Evolutionary conservation across 768 basidiomycete genomes (phyloP).

Genomic region (Rhodotorula kratochvilovae): DNA sequence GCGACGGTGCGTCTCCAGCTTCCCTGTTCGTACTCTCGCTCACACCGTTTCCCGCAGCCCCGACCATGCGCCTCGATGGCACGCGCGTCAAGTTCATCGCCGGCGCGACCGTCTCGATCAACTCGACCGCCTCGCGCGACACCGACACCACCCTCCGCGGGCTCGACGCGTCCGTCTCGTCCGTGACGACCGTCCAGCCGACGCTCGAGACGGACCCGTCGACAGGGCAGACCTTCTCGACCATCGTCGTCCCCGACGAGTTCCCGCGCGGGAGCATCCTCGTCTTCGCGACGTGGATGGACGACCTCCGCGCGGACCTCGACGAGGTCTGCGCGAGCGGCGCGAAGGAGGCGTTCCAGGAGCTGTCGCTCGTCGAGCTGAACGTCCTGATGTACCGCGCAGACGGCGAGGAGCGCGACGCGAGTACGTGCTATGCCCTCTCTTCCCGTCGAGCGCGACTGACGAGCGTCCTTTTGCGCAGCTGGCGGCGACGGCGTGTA

Average conservation of each 20-base stretch:
- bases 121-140: slow-evolving; percentile 55
- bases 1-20: slow-evolving; percentile 56
- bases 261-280: slow-evolving; percentile 97
- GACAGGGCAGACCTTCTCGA: slow-evolving; percentile 56
- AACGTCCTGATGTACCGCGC: slow-evolving; percentile 81
- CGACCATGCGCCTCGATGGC: slow-evolving; percentile 74
- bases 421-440: slow-evolving; percentile 46
- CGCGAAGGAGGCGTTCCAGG: slow-evolving; percentile 66
- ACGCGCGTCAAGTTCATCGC: slow-evolving; percentile 74
- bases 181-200: slow-evolving; percentile 7
- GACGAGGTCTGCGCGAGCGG: slow-evolving; percentile 69
- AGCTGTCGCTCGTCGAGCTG: slow-evolving; percentile 76
- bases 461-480: slow-evolving; percentile 3
- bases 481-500: slow-evolving; percentile 75
- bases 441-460: not conserved
- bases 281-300: slow-evolving; percentile 80
- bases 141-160: slow-evolving; percentile 31
- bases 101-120: slow-evolving; percentile 69
- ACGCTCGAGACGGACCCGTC: slow-evolving; percentile 12
- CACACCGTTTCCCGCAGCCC: slow-evolving; percentile 54
- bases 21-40: not conserved
- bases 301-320: slow-evolving; percentile 65
- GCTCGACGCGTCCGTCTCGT: slow-evolving; percentile 29
- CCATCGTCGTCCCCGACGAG: slow-evolving; percentile 73
- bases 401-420: slow-evolving; percentile 87